phyloP scores from a whole-genome alignment of 225 moss, liverwort and hornwort species.

The Pseudoscleropodium purum region DNA sequence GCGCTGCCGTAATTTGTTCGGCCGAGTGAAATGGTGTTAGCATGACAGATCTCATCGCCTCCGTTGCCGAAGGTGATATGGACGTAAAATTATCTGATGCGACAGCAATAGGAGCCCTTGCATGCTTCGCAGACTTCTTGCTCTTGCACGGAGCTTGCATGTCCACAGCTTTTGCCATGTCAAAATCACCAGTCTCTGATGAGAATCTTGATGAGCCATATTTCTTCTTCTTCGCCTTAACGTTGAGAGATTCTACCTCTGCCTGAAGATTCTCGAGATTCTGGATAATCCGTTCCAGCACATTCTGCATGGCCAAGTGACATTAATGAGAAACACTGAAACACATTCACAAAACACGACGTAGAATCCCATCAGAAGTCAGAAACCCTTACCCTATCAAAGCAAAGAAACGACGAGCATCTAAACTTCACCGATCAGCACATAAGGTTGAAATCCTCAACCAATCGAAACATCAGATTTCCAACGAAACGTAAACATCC shows the following conservation, averaged over 20 bases:
- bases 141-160: constrained; percentile 1
- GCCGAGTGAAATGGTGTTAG: background rate
- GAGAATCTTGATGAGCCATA: constrained; percentile 1
- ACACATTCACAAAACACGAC: background rate
- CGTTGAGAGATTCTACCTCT: constrained; percentile 16
- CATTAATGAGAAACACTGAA: background rate
- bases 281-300: background rate
- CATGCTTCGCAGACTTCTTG: background rate
- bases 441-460: background rate
- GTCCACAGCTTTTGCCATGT: background rate
- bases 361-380: background rate
- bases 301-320: background rate
- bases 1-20: background rate
- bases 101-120: background rate
- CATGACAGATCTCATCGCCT: background rate
- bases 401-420: background rate
- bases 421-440: background rate
- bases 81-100: background rate
- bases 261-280: constrained; percentile 11
- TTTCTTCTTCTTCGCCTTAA: constrained; percentile 22
- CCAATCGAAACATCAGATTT: background rate
- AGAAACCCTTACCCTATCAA: background rate
- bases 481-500: background rate
- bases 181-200: constrained; percentile 15
- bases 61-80: background rate